Percentiles rank a stretch among this genome's conserved stretches.
phyloP scores from a whole-genome alignment of 495 filamentous ascomycete genomes.

The Penicillium longicatenatum region DNA sequence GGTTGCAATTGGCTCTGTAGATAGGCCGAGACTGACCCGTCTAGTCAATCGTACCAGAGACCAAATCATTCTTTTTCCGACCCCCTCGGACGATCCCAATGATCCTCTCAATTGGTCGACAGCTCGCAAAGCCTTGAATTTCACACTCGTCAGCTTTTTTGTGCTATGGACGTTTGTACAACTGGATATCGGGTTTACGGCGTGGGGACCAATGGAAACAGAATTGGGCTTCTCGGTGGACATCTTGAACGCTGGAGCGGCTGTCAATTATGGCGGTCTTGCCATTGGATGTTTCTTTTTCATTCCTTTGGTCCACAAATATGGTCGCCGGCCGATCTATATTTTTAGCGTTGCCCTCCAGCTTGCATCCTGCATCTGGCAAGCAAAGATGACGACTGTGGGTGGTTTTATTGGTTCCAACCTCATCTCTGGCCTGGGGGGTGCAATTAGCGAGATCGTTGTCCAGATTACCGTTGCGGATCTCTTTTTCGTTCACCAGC shows the following conservation, averaged over 20 bases:
- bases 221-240: slow-evolving; percentile 40
- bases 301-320: slow-evolving; percentile 49
- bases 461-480: slow-evolving; percentile 51
- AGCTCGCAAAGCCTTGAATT: slow-evolving; percentile 39
- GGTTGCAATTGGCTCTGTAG: background rate
- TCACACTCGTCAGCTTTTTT: slow-evolving; percentile 40
- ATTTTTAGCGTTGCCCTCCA: slow-evolving; percentile 38
- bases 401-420: slow-evolving; percentile 38
- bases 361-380: slow-evolving; percentile 41
- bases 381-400: slow-evolving; percentile 31
- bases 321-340: slow-evolving; percentile 47
- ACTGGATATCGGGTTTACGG: slow-evolving; percentile 41
- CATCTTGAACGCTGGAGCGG: slow-evolving; percentile 40
- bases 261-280: slow-evolving; percentile 38
- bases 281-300: slow-evolving; percentile 44
- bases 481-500: slow-evolving; percentile 53
- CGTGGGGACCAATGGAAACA: slow-evolving; percentile 41
- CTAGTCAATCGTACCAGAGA: slow-evolving; percentile 24
- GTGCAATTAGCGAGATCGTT: slow-evolving; percentile 44
- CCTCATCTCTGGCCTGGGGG: slow-evolving; percentile 35
- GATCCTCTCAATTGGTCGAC: slow-evolving; percentile 37
- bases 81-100: slow-evolving; percentile 31
- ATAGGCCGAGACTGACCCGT: background rate
- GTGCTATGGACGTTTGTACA: slow-evolving; percentile 40
- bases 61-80: slow-evolving; percentile 27